A percentile compares a stretch with the other conserved stretches of the same genome.
phyloP scores from a whole-genome alignment of 345 rosid genomes.

The Mallotus nudiflorus region DNA sequence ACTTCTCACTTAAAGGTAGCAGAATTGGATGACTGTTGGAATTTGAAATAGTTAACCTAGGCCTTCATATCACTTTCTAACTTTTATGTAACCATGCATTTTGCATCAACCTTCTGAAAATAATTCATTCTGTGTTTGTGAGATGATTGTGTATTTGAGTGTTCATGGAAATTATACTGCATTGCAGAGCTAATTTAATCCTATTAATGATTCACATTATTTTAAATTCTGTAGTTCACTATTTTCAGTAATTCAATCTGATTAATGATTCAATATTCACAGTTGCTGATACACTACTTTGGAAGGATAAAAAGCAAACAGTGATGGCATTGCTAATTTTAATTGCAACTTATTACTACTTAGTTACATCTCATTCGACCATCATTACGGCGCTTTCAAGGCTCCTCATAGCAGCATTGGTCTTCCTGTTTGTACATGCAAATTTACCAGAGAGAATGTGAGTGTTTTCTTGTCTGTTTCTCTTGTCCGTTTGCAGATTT shows the following conservation, averaged over 20 bases:
- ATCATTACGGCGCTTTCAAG: slow-evolving; percentile 60
- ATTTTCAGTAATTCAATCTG: too few species aligned
- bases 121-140: neutral
- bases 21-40: neutral
- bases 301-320: slow-evolving; percentile 77
- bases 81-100: neutral
- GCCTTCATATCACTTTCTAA: neutral
- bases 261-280: slow-evolving; percentile 47
- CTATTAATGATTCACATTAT: neutral
- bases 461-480: slow-evolving; percentile 24
- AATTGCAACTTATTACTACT: slow-evolving; percentile 61
- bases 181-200: neutral
- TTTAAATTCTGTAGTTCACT: too few species aligned
- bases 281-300: slow-evolving; percentile 88
- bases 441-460: slow-evolving; percentile 79
- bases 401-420: slow-evolving; percentile 52
- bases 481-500: neutral
- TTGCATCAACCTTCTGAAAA: too few species aligned
- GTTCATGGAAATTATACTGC: neutral
- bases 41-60: neutral
- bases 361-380: slow-evolving; percentile 61
- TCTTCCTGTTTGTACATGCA: slow-evolving; percentile 80
- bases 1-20: neutral
- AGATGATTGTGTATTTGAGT: neutral
- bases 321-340: slow-evolving; percentile 49